Evolutionary conservation across 352 stramenopile genomes (phyloP).

Genomic region (Globisporangium rhizosaccharum): DNA sequence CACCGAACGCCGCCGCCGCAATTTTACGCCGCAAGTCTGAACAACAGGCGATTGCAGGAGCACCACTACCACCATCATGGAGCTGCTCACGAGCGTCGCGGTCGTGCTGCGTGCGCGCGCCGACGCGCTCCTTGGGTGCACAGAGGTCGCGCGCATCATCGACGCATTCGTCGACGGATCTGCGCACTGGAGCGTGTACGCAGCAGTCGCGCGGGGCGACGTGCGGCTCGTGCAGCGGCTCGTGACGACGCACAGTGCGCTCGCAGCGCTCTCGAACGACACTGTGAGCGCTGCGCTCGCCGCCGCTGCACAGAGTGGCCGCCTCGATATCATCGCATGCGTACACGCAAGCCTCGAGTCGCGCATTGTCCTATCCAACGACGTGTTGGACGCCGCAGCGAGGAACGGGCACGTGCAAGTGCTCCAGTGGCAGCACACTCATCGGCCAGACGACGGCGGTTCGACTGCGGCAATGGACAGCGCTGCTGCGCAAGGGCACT

Average conservation of each 20-base stretch:
- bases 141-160: slow-evolving; percentile 6
- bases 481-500: background rate
- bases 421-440: slow-evolving; percentile 2
- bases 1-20: no score
- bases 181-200: background rate
- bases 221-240: slow-evolving; percentile 7
- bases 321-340: slow-evolving; percentile 5
- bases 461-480: slow-evolving; percentile 6
- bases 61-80: no score
- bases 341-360: slow-evolving; percentile 1
- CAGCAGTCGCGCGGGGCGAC: slow-evolving; percentile 1
- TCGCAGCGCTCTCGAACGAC: background rate
- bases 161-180: slow-evolving; percentile 9
- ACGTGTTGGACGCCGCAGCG: slow-evolving; percentile 7
- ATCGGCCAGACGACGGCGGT: slow-evolving; percentile 5
- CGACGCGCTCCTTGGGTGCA: slow-evolving; percentile 5
- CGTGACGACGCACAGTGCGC: slow-evolving; percentile 1
- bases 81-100: slow-evolving; percentile 3
- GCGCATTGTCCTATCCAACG: slow-evolving; percentile 1
- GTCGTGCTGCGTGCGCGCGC: slow-evolving; percentile 7
- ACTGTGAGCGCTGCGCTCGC: slow-evolving; percentile 2
- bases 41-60: background rate
- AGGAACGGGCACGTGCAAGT: slow-evolving; percentile 1
- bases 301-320: background rate
- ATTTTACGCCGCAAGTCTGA: background rate